A percentile compares a stretch with the other conserved stretches of the same genome.
phyloP scores from a whole-genome alignment of 2,329 filamentous ascomycete species.

The Apiospora saccharicola region DNA sequence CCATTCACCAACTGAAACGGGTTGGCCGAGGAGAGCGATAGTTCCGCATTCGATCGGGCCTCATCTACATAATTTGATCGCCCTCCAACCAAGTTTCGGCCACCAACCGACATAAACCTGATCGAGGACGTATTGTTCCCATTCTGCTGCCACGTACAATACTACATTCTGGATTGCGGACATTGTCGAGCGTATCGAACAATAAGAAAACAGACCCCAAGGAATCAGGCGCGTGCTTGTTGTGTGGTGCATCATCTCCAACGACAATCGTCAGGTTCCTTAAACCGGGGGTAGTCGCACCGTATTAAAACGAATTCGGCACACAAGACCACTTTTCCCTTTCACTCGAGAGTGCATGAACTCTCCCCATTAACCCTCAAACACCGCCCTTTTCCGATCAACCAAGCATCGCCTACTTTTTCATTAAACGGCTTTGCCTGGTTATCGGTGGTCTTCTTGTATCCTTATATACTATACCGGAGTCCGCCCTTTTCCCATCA shows the following conservation, averaged over 20 bases:
- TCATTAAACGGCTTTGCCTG: constrained; percentile 3
- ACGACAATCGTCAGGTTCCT: constrained; percentile 17
- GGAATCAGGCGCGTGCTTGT: not conserved
- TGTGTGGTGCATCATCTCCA: constrained; percentile 8
- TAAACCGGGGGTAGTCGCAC: constrained; percentile 20
- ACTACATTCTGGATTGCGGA: not conserved
- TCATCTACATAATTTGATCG: constrained; percentile 9
- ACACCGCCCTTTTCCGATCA: constrained; percentile 9
- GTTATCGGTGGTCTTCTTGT: constrained; percentile 1
- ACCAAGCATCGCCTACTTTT: constrained; percentile 18
- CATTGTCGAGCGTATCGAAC: not conserved
- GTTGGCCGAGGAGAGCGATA: not conserved
- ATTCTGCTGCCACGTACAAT: not conserved
- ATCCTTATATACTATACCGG: constrained; percentile 21
- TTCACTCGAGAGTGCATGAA: constrained; percentile 15
- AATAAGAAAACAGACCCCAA: not conserved
- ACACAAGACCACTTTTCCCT: constrained; percentile 20
- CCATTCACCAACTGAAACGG: constrained; percentile 11
- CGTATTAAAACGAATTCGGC: constrained; percentile 14
- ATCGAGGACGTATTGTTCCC: not conserved
- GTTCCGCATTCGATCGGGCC: constrained; percentile 11
- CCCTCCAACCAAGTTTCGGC: constrained; percentile 13
- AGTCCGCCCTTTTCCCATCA: constrained; percentile 7
- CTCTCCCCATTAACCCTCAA: constrained; percentile 12
- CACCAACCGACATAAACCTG: constrained; percentile 1